These are phyloP conservation scores for Uromyces viciae-fabae DNA, from an alignment of 1,284 basidiomycete species.

Conservation along the genomic window DNA sequence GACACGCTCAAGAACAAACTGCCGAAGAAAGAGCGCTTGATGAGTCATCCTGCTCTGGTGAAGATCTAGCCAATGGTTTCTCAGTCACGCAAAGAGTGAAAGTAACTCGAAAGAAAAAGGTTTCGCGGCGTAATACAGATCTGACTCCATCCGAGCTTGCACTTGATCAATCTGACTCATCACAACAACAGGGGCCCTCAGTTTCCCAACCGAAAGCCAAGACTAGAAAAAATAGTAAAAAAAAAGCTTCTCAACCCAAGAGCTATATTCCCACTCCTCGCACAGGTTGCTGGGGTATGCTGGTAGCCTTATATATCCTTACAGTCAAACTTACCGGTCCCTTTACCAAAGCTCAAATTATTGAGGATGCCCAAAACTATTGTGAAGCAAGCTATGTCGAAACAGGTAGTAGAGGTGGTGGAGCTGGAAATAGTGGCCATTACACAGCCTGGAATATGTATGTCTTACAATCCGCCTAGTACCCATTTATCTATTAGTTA, in stretches of 20 bases:
- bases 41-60: constrained; percentile 19
- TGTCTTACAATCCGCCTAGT: constrained; percentile 36
- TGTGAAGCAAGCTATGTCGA: constrained; percentile 48
- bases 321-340: neutral
- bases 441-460: constrained; percentile 53
- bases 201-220: neutral
- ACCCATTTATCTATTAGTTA: no score
- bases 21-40: constrained; percentile 37
- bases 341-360: constrained; percentile 51
- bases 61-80: neutral
- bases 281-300: constrained; percentile 52
- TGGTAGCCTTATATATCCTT: constrained; percentile 50
- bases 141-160: neutral
- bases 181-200: constrained; percentile 10
- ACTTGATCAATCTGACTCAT: neutral
- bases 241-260: no score
- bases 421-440: constrained; percentile 45
- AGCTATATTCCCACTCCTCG: constrained; percentile 52
- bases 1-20: neutral
- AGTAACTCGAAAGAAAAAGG: neutral
- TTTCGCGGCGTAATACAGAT: neutral
- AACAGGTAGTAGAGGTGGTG: constrained; percentile 18
- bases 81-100: constrained; percentile 21
- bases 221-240: constrained; percentile 30
- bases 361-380: constrained; percentile 50